Evolutionary conservation across 495 filamentous ascomycete species (phyloP), one percentile per base, ranked within the genome.

Genomic region (Penicillium roqueforti): DNA sequence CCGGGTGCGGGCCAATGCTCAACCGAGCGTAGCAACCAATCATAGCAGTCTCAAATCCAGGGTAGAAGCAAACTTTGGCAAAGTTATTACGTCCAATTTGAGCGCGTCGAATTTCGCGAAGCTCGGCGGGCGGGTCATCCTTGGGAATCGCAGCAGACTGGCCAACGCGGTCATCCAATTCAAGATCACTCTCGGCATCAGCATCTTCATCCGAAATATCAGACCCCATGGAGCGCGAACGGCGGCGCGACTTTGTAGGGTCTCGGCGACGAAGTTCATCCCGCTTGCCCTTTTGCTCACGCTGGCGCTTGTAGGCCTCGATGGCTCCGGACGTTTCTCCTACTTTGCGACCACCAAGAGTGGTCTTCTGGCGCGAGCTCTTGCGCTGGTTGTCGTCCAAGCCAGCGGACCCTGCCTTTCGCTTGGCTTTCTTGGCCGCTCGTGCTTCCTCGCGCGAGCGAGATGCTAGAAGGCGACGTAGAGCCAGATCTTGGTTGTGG

Each of bases 31-130:
- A 96, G 70, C 89, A 93, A 43, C 83, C 81, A 34, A 78, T 81
- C 53, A 97, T 85, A 26, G 85, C 80, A 29, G 89, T 79, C 16
- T 91, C 86, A 51, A 99, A 96, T 10, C 85, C 86, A 19, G 93
- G 93, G 55, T 88, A 89, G 74, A 93, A 96, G 74, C 89, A 95
- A 38, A 95, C 85, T 62, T 88, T 81, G 5, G 84, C 85, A 59
- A 97, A 91, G 59, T 87, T 86, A 55, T 74, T 83, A 31, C 95
- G 82, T 19, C 92, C 89, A 53, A 98, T 77, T 53, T 88, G 83
- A 54, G 88, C 80, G 43, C 87, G 84, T 60, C 96, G 87, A 56
- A 95, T 79, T 62, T 98, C 91, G 3, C 78, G 73, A n/a, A 96
- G 76, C 10, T 84, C 83, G 11, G 87, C 84, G 11, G 81, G 85